A percentile compares a stretch with the other conserved stretches of the same genome.
Evolutionary conservation across 148 eudicot genomes (phyloP).

Genomic region (Pharnaceum exiguum): DNA sequence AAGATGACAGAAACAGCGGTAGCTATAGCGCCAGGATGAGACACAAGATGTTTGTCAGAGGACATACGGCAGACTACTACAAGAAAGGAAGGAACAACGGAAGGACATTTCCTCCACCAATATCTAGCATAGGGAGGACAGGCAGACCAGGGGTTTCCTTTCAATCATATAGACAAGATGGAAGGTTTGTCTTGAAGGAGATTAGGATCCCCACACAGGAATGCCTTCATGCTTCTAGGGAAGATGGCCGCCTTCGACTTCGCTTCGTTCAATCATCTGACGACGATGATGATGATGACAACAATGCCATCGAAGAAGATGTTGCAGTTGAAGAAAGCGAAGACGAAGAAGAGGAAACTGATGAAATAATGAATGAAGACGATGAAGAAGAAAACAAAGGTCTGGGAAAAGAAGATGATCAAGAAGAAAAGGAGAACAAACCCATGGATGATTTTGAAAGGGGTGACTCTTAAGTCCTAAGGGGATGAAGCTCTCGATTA

Average conservation of each 20-base stretch:
- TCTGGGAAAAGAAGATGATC: neutral
- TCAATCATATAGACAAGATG: slow-evolving; percentile 57
- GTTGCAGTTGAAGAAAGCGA: slow-evolving; percentile 3
- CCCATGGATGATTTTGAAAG: neutral
- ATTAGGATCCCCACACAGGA: slow-evolving; percentile 57
- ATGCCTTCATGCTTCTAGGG: slow-evolving; percentile 53
- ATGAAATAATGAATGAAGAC: slow-evolving; percentile 16
- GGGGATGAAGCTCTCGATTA: no score
- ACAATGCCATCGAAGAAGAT: neutral
- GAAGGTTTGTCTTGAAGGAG: slow-evolving; percentile 72
- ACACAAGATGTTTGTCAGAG: slow-evolving; percentile 11
- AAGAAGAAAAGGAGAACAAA: neutral
- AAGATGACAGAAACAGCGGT: neutral
- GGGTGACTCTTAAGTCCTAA: slow-evolving; percentile 13
- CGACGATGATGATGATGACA: slow-evolving; percentile 20
- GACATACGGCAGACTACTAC: slow-evolving; percentile 10
- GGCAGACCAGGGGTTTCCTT: slow-evolving; percentile 71
- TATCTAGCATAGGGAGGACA: slow-evolving; percentile 59
- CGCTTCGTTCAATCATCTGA: slow-evolving; percentile 46
- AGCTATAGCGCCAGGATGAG: slow-evolving; percentile 1
- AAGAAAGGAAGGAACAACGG: slow-evolving; percentile 35
- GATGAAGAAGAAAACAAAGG: slow-evolving; percentile 17
- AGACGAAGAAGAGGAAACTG: neutral
- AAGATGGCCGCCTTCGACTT: slow-evolving; percentile 72
- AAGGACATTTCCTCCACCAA: slow-evolving; percentile 67